Evolutionary conservation across 805 yeast species (phyloP), one percentile per base, ranked within the genome.

Genomic region (Schwanniomyces pseudopolymorphus): DNA sequence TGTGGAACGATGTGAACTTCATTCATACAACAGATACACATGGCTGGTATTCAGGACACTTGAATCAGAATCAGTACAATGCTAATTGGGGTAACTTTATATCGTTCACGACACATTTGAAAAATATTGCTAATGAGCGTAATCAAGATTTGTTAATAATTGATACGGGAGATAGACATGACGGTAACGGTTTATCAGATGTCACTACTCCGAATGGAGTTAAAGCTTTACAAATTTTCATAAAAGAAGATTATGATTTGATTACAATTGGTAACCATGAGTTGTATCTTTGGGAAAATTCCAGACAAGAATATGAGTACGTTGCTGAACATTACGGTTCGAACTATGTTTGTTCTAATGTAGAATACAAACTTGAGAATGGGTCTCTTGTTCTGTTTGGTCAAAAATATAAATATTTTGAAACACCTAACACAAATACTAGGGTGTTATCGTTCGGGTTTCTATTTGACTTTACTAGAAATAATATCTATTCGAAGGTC

Each of bases 11-110:
- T 46, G 47, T 94, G 40, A 92, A 94, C 67, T 88, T 94, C 56
- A 58, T 92, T 21, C 98, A 92, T 59, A 91, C 98, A 1, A 94
- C 99, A 0, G 99, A 94, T 58, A 92, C 97, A 2, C 99, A 94
- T 64, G 97, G 94, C 0, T 94, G 99, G 99, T 80, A 86, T 52
- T 83, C 92, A 4, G 97, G 97, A 0, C 99, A 92, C 68, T 56
- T 81, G 33, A 83, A 84, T 53, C 97, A 91, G 63, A 74, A 78
- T 24, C 81, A 80, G 47, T 92, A 84, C 63, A 78, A 84, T 33
- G 94, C 88, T 4, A 88, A 91, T 61, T 92, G 96, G 96, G 97
- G 97, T 8, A 96, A 92, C 58, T 88, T 86, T 49, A 60, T 87
- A 3, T 82, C 91, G 0, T 91, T 92, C 60, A 69, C 81, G 0